A percentile compares a stretch with the other conserved stretches of the same genome.
Evolutionary conservation across 2,329 filamentous ascomycete genomes (phyloP).

Genomic region (Colletotrichum tofieldiae): DNA sequence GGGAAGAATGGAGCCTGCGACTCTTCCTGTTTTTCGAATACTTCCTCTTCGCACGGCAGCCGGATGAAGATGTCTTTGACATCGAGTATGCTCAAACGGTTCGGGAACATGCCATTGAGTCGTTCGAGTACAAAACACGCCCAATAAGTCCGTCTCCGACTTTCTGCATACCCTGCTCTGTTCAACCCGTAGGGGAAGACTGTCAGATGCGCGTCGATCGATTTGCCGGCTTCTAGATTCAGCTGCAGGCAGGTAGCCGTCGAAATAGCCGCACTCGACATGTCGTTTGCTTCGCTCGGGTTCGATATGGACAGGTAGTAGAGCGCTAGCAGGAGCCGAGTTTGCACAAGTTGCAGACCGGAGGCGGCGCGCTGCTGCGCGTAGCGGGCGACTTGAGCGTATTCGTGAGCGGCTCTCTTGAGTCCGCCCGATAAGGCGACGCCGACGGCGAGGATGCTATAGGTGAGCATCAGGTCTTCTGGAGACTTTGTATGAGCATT

Average conservation of each 20-base stretch:
- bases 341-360: constrained; percentile 76
- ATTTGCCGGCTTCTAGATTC: constrained; percentile 73
- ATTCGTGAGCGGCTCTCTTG: constrained; percentile 56
- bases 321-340: constrained; percentile 75
- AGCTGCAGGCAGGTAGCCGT: constrained; percentile 73
- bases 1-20: constrained; percentile 74
- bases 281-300: constrained; percentile 74
- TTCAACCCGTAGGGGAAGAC: constrained; percentile 71
- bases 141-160: constrained; percentile 81
- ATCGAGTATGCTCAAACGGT: constrained; percentile 70
- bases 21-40: constrained; percentile 74
- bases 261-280: constrained; percentile 74
- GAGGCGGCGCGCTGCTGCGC: constrained; percentile 58
- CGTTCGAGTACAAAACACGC: constrained; percentile 79
- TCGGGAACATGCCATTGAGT: constrained; percentile 72
- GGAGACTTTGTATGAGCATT: constrained; percentile 55
- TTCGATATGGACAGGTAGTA: constrained; percentile 76
- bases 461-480: constrained; percentile 64
- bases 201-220: constrained; percentile 56
- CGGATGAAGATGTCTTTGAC: constrained; percentile 77
- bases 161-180: constrained; percentile 73
- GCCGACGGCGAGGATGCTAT: constrained; percentile 60
- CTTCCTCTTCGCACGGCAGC: constrained; percentile 73
- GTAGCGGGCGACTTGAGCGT: constrained; percentile 69
- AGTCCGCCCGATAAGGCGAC: constrained; percentile 57